Base-by-base conservation (phyloP, 495 filamentous ascomycete species). In the Immersiella caudata region DNA sequence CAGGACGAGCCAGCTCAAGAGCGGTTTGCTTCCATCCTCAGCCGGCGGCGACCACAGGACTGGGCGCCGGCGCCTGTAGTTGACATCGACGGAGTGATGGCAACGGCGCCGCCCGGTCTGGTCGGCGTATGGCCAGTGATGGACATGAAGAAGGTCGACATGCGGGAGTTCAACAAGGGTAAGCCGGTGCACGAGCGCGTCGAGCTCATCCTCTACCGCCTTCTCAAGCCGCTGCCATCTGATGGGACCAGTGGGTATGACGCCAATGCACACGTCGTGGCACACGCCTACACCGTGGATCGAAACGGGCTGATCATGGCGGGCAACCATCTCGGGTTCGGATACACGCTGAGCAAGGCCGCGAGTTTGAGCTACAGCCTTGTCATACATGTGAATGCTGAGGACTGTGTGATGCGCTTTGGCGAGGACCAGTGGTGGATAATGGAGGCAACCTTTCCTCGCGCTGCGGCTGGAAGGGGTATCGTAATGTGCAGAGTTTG, bases 251-350 rank as follows among this genome's bases (percentile, higher is more conserved):
- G 61, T 14, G 67, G 67, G 25, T 73, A 67, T 6, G 74, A 80
- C 21, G 75, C 76, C 54, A 89, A 90, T 65, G 79, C 87, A 11
- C 89, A 91, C 73, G 82, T 88, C 5, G 83, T 83, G 65, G 84
- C 85, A 18, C 90, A 92, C 73, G 85, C 90, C 58, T 92, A 87
- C 75, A 84, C 87, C 1, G 85, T 83, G 27, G 90, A 93, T 70
- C 83, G 87, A 50, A 93, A 93, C 73, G 89, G 88, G 0, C 74
- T 92, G 62, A 79, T 90, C 70, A 79, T 91, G 75, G 80, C 88
- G 36, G 80, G 82, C 3, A 87, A 90, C 46, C 83, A 89, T 6
- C 67, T 89, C 8, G 86, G 85, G 0, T 83, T 87, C 36, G 84
- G 82, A 4, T 73, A 79, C 64, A 79, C 82, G 57, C 71, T 82